A percentile compares a stretch with the other conserved stretches of the same genome.
Evolutionary conservation across 1,139 yeast species (phyloP).

Genomic region (Yamadazyma jaroonii): DNA sequence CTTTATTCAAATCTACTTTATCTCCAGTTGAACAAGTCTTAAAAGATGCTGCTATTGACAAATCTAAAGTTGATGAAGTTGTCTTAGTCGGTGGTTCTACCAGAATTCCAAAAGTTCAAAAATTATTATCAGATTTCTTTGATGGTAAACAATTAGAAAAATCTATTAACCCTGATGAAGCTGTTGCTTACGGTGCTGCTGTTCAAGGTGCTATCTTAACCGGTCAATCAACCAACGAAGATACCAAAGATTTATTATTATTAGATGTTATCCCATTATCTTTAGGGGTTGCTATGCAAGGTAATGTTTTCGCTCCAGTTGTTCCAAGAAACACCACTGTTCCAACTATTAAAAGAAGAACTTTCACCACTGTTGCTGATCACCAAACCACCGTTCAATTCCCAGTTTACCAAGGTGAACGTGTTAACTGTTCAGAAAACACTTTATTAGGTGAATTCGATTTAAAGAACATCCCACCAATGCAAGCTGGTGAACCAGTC

Average conservation of each 20-base stretch:
- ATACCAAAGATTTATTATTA: conserved; percentile 80
- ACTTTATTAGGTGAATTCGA: conserved; percentile 95
- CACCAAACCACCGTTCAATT: conserved; percentile 96
- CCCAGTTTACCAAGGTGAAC: conserved; percentile 97
- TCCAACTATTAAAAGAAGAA: conserved; percentile 95
- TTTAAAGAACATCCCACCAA: conserved; percentile 93
- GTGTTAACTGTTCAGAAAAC: conserved; percentile 94
- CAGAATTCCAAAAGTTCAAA: conserved; percentile 98
- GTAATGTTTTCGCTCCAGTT: conserved; percentile 97
- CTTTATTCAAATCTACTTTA: conserved; percentile 91
- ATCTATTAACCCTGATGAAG: conserved; percentile 98
- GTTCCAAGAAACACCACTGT: conserved; percentile 96
- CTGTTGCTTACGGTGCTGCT: conserved; percentile 98
- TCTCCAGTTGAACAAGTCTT: conserved; percentile 98
- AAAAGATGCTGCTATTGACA: conserved; percentile 89
- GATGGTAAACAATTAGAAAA: conserved; percentile 95
- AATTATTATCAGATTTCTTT: conserved; percentile 94
- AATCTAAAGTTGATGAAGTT: conserved; percentile 87
- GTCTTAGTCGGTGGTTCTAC: conserved; percentile 99
- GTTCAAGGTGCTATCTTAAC: conserved; percentile 91
- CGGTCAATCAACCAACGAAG: conserved; percentile 58
- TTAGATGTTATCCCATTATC: conserved; percentile 94
- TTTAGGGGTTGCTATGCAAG: conserved; percentile 94
- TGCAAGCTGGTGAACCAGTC: conserved; percentile 98
- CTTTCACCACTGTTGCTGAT: conserved; percentile 95